Evolutionary conservation across 139 green algal species (phyloP), one percentile per base, ranked within the genome.

Genomic region (Axilococcus clingmanii): DNA sequence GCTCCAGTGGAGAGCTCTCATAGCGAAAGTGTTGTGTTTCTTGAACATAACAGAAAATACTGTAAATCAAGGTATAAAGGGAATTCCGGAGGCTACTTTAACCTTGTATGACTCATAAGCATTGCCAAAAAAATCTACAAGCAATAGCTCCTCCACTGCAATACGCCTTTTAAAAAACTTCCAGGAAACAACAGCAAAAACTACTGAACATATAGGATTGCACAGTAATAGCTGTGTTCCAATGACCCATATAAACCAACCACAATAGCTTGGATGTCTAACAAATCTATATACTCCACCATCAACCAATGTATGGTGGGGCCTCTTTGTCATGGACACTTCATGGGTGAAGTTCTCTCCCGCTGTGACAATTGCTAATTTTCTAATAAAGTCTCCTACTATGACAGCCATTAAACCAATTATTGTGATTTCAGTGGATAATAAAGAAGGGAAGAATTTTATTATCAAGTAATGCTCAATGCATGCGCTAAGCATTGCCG

Each of bases 221-320:
- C 48, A 42, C 14, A 96, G 72, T 43, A 94, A 48, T 19, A 93
- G 17, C 50, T 92, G 82, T 4, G 82, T 93, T n/a, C 79, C 88
- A 1, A 88, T 40, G 0, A 69, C 63, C 86, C 86, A 96, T 1
- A 93, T 14, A 16, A 84, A 72, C 83, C 83, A 96, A 4, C 88
- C 88, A 14, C 85, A 35, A 57, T 96, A 96, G 7, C 82, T 88
- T 2, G 88, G 88, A 60, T 96, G 88, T 2, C 88, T 72, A 2
- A 92, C 43, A 36, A 27, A 71, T 20, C 62, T 56, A 45, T 91
- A 91, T 22, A 86, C 50, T n/a, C 82, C 82, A 2, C 33, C 6
- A 0, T 63, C 78, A 3, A 86, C 46, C 0, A 89, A 59, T 17
- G 19, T 15, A 60, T 89, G 80, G 17, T 57, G 29, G 3, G 52